Evolutionary conservation across 1,139 yeast genomes (phyloP).

Genomic region (Groenewaldozyma auringiensis): DNA sequence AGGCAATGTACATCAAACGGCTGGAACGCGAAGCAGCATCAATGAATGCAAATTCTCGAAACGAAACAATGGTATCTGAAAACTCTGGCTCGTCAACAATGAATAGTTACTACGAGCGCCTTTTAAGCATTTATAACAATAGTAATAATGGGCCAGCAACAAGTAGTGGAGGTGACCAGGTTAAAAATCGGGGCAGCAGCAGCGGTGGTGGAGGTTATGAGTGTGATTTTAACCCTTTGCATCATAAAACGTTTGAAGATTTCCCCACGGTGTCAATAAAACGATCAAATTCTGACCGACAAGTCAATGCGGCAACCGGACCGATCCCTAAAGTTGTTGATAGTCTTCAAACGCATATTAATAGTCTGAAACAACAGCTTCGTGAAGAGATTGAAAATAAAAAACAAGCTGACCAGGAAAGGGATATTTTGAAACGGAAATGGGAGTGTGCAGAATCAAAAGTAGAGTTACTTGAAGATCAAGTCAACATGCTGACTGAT

Average conservation of each 20-base stretch:
- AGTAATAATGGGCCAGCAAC: background rate
- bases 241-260: slow-evolving; percentile 9
- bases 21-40: slow-evolving; percentile 21
- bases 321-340: slow-evolving; percentile 23
- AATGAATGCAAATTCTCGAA: slow-evolving; percentile 4
- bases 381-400: slow-evolving; percentile 21
- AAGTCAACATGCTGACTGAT: slow-evolving; percentile 22
- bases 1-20: slow-evolving; percentile 17
- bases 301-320: slow-evolving; percentile 5
- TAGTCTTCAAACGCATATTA: slow-evolving; percentile 22
- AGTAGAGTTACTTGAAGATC: slow-evolving; percentile 23
- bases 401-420: slow-evolving; percentile 19
- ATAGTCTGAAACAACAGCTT: slow-evolving; percentile 21
- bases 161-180: background rate
- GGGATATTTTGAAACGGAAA: slow-evolving; percentile 21
- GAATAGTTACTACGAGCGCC: slow-evolving; percentile 1
- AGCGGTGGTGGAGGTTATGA: background rate
- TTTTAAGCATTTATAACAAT: background rate
- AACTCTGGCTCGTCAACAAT: background rate
- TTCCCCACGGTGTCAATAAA: background rate
- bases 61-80: slow-evolving; percentile 3
- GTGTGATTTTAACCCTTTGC: slow-evolving; percentile 4
- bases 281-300: background rate
- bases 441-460: slow-evolving; percentile 22
- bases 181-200: background rate